These are phyloP conservation scores for Leccinum truebloodii DNA, from an alignment of 768 basidiomycete genomes.

Conservation along the genomic window DNA sequence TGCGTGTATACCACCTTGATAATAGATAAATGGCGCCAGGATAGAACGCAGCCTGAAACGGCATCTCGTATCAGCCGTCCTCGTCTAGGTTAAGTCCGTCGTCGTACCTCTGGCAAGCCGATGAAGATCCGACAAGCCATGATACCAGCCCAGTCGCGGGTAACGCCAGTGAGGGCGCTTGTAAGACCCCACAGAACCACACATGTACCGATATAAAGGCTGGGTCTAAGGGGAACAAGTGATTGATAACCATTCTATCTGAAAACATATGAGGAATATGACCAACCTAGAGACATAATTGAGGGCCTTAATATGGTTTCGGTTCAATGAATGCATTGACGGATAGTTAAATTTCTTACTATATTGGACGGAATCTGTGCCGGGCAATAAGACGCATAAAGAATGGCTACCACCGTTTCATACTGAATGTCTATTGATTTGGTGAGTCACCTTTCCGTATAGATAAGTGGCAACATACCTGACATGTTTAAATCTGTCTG, in stretches of 20 bases:
- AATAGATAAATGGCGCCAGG: conserved; percentile 53
- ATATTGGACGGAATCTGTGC: conserved; percentile 70
- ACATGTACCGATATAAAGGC: conserved; percentile 59
- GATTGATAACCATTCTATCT: not conserved
- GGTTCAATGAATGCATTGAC: not conserved
- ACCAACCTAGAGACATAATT: conserved; percentile 53
- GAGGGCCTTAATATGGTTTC: conserved; percentile 42
- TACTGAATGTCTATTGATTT: conserved; percentile 49
- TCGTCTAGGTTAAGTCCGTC: not conserved
- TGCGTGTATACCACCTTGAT: conserved; percentile 58
- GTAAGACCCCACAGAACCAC: conserved; percentile 65
- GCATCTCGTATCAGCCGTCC: not conserved
- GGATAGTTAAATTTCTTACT: conserved; percentile 33
- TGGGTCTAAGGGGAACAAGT: conserved; percentile 43
- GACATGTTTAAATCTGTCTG: conserved; percentile 39
- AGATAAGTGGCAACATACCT: conserved; percentile 18
- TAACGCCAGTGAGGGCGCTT: conserved; percentile 61
- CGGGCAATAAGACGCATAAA: conserved; percentile 61
- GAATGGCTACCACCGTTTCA: conserved; percentile 49
- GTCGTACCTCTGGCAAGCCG: conserved; percentile 55
- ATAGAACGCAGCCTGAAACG: conserved; percentile 56
- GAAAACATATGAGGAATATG: not conserved
- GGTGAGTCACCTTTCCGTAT: not conserved
- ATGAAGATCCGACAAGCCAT: conserved; percentile 60
- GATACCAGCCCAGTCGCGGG: conserved; percentile 51